phyloP scores from a whole-genome alignment of 768 basidiomycete genomes.

The Lepiota venenata region DNA sequence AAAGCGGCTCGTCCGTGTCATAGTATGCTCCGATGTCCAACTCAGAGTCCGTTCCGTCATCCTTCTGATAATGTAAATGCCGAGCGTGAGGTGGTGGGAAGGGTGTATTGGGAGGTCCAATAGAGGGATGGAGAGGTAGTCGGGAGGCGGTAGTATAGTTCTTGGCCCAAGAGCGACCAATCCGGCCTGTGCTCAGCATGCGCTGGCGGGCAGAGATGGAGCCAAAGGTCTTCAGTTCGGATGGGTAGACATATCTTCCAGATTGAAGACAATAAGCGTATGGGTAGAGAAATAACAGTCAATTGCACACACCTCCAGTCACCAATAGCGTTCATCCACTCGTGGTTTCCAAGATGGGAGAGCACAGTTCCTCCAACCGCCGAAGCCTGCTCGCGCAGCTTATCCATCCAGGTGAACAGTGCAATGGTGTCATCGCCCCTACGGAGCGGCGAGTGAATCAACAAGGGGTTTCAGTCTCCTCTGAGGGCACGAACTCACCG shows the following conservation, averaged over 20 bases:
- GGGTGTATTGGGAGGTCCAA: slow-evolving; percentile 65
- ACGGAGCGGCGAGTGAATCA: neutral
- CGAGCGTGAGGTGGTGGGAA: slow-evolving; percentile 38
- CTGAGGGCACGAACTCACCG: slow-evolving; percentile 43
- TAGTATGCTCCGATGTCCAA: slow-evolving; percentile 15
- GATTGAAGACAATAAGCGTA: neutral
- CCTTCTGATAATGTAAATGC: slow-evolving; percentile 28
- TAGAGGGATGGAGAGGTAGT: slow-evolving; percentile 71
- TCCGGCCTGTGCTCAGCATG: slow-evolving; percentile 68
- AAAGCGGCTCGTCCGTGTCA: slow-evolving; percentile 45
- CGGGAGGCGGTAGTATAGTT: slow-evolving; percentile 85
- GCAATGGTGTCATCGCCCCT: slow-evolving; percentile 90
- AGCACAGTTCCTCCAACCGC: slow-evolving; percentile 69
- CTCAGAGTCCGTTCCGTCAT: slow-evolving; percentile 15
- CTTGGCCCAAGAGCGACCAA: slow-evolving; percentile 78
- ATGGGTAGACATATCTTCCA: slow-evolving; percentile 75
- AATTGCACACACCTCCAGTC: slow-evolving; percentile 18
- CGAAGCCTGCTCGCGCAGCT: slow-evolving; percentile 71
- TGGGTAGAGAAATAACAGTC: neutral
- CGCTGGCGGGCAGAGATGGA: slow-evolving; percentile 66
- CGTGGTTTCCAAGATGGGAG: slow-evolving; percentile 89
- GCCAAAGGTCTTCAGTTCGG: slow-evolving; percentile 84
- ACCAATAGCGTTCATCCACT: slow-evolving; percentile 91
- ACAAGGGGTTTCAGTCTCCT: neutral
- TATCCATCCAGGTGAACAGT: slow-evolving; percentile 83